These are phyloP conservation scores for Leishmania guyanensis DNA, from an alignment of 208 protist genomes.

Conservation along the genomic window DNA sequence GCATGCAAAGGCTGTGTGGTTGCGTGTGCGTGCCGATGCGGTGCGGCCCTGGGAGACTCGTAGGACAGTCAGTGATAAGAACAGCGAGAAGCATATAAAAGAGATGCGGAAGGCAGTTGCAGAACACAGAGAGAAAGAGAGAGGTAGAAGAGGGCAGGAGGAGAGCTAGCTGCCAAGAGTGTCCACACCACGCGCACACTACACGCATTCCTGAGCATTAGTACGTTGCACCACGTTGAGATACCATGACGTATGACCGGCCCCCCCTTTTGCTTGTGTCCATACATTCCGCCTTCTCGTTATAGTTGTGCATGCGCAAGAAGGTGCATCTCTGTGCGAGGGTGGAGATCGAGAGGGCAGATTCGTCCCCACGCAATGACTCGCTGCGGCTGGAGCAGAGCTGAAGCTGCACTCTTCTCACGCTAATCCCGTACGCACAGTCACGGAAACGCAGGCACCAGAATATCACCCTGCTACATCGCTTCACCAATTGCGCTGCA, in stretches of 20 bases:
- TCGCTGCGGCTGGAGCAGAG: not conserved
- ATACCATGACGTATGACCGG: not conserved
- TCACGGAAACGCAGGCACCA: not conserved
- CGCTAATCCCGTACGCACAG: not conserved
- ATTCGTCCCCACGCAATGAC: not conserved
- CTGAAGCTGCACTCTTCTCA: not conserved
- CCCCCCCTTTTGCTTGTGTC: not conserved
- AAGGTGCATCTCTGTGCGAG: not conserved
- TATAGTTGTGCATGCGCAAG: not conserved
- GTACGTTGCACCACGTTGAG: not conserved
- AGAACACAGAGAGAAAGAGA: not conserved
- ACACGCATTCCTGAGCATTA: not conserved
- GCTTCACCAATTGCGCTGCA: not conserved
- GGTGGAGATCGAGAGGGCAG: not conserved
- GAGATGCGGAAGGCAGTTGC: not conserved
- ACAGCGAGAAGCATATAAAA: not conserved
- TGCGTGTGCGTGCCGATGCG: not conserved
- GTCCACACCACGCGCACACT: not conserved
- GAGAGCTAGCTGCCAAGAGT: not conserved
- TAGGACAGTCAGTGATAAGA: not conserved
- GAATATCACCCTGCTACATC: not conserved
- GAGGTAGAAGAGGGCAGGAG: not conserved
- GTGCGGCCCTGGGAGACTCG: not conserved
- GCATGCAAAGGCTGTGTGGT: constrained; percentile 1
- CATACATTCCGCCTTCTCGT: not conserved